A percentile compares a stretch with the other conserved stretches of the same genome.
Evolutionary conservation across 345 rosid species (phyloP).

Genomic region (Camelina sativa): DNA sequence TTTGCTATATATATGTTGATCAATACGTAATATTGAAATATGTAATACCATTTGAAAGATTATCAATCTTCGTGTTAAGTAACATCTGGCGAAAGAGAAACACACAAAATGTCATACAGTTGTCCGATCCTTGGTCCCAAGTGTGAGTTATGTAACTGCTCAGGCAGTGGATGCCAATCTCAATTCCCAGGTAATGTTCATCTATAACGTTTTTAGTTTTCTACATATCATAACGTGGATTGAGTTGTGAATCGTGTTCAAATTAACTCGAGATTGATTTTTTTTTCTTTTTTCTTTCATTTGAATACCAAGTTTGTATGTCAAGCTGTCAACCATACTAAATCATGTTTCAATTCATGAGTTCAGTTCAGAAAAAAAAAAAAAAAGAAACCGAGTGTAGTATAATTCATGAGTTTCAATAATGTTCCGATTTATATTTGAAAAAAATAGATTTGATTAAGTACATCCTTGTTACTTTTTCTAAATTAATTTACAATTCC

Average conservation of each 20-base stretch:
- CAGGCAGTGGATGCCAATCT: slow-evolving; percentile 34
- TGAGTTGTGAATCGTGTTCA: neutral
- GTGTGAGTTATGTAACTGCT: slow-evolving; percentile 10
- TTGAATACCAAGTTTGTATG: neutral
- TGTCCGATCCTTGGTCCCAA: slow-evolving; percentile 23
- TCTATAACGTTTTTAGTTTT: neutral
- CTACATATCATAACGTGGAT: neutral
- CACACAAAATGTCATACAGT: slow-evolving; percentile 2
- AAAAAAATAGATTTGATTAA: too few species aligned
- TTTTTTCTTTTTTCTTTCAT: neutral
- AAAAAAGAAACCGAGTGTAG: neutral
- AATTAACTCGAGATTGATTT: neutral
- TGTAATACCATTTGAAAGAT: neutral
- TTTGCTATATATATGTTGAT: slow-evolving; percentile 14
- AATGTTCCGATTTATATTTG: neutral
- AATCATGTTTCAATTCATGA: neutral
- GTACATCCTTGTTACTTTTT: too few species aligned
- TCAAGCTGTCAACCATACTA: neutral
- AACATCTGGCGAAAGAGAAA: neutral
- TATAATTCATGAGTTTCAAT: neutral
- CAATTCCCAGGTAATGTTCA: slow-evolving; percentile 32
- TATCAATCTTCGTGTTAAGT: slow-evolving; percentile 1
- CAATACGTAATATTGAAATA: neutral
- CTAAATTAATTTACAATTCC: too few species aligned
- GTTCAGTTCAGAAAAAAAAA: neutral